Evolutionary conservation across 2,329 filamentous ascomycete genomes (phyloP), one percentile per base, ranked within the genome.

Genomic region (Purpureocillium lavendulum): DNA sequence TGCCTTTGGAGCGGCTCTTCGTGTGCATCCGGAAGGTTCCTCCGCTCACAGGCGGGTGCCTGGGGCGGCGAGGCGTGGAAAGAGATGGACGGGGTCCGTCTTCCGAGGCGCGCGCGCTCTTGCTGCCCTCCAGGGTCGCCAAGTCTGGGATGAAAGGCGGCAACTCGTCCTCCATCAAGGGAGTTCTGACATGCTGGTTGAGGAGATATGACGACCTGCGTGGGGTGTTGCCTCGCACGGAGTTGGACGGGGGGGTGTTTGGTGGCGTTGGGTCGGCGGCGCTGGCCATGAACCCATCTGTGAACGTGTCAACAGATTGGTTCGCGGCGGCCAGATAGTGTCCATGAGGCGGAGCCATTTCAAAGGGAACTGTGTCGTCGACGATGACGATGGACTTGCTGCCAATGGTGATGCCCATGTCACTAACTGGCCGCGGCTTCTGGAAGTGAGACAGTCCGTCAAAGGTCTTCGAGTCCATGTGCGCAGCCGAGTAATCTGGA

Each of bases 321-420:
- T 65, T 69, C 17, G 61, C 55, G 4, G 58, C 60, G 2, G 60
- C 57, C 10, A 14, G 24, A 7, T 73, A 52, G 15, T 69, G 66
- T 28, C 66, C 66, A 8, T 69, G 73, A 8, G 79, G 75, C 9
- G 64, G 48, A 1, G 69, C 61, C n/a, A 70, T 57, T 8, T 75
- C 63, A 5, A 65, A 62, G 0, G 69, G 63, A 13, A 71, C 49
- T 1, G 80, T 82, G 26, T 77, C 78, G 42, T 94, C 86, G 29
- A 94, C 79, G 53, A 95, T 94, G 40, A 95, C 73, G 48, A 95
- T 94, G 0, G 87, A 94, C 54, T 89, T 83, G 67, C 87, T 94
- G n/a, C 87, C 85, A 10, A 72, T 71, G 0, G 87, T 92, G 33
- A 90, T 75, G 6, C 61, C 74, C 49, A 67, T 66, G 43, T 78